Base-by-base conservation (phyloP, 768 basidiomycete species). In the Coprinopsis sp. region DNA sequence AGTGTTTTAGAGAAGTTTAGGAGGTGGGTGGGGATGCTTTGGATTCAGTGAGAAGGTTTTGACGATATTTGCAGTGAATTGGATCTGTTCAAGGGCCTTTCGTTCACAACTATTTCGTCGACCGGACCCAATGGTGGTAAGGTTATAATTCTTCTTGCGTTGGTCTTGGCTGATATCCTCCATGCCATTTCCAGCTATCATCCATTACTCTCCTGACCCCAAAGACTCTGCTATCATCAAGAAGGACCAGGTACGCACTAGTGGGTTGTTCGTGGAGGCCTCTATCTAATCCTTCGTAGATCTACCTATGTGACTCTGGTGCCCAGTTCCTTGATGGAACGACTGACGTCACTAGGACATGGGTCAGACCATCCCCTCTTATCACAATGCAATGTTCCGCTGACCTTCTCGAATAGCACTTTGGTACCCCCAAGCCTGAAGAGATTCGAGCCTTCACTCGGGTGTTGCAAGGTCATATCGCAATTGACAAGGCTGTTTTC, bases 321-420 rank as follows among this genome's bases (percentile, higher is more conserved):
- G 85, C 77, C 2, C 93, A 96, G 65, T 95, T 84, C 66, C 62
- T 79, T 27, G 95, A 98, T 54, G 95, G 95, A 8, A 98, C 95
- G 0, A 99, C 96, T 1, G 95, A 99, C 59, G 87, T 88, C 13
- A 95, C 93, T 1, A 73, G 94, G 33, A 96, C 91, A 50, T 85
- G 81, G 82, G 88, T 86, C 46, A 12, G 19, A 42, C 28, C 21
- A n/a, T 14, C 31, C 29, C 25, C 29, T 18, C 10, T 21, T 12
- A 21, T 22, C 18, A 24, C 8, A 7, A n/a, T 19, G 41, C 24
- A 43, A n/a, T 42, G 33, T 18, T 30, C 27, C 18, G 4, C 7
- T 30, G 25, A 29, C 30, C 27, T 21, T 44, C 23, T 47, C n/a
- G n/a, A n/a, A n/a, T n/a, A 91, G 83, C 93, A 97, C 61, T 98